Evolutionary conservation across 495 filamentous ascomycete species (phyloP).

Genomic region (Neurospora sp.): DNA sequence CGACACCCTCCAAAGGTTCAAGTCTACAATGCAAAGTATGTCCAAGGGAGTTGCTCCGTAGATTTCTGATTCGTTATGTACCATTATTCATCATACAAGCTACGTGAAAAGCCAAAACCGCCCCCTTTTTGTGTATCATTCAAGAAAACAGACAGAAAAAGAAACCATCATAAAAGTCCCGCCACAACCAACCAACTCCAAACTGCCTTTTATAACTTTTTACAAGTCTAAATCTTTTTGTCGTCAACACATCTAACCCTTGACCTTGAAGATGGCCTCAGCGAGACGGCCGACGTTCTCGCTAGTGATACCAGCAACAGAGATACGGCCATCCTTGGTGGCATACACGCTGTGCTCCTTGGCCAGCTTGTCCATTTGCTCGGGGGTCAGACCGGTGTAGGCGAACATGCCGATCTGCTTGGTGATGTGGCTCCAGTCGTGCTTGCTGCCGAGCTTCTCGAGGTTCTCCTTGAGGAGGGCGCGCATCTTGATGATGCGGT

Average conservation of each 20-base stretch:
- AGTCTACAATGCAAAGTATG: background rate
- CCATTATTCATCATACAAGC: background rate
- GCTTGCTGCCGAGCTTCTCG: conserved; percentile 85
- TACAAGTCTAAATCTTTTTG: background rate
- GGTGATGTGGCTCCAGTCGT: conserved; percentile 98
- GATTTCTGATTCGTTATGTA: background rate
- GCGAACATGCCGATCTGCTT: conserved; percentile 99
- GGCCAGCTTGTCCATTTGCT: conserved; percentile 86
- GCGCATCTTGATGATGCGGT: conserved; percentile 98
- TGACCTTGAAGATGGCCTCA: conserved; percentile 92
- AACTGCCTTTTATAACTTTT: conserved; percentile 10
- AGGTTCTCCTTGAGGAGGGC: conserved; percentile 85
- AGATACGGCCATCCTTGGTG: conserved; percentile 95
- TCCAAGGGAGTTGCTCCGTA: background rate
- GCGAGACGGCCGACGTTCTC: conserved; percentile 90
- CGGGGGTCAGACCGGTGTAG: conserved; percentile 85
- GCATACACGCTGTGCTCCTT: conserved; percentile 98
- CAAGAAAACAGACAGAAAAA: conserved; percentile 1
- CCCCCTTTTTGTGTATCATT: background rate
- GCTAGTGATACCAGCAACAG: conserved; percentile 88
- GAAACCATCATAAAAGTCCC: conserved; percentile 1
- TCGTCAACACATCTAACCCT: conserved; percentile 30
- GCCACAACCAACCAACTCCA: conserved; percentile 7
- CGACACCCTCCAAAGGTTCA: background rate
- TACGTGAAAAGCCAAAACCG: background rate